phyloP scores from a whole-genome alignment of 176 grass and related monocot species.

The Lolium perenne region DNA sequence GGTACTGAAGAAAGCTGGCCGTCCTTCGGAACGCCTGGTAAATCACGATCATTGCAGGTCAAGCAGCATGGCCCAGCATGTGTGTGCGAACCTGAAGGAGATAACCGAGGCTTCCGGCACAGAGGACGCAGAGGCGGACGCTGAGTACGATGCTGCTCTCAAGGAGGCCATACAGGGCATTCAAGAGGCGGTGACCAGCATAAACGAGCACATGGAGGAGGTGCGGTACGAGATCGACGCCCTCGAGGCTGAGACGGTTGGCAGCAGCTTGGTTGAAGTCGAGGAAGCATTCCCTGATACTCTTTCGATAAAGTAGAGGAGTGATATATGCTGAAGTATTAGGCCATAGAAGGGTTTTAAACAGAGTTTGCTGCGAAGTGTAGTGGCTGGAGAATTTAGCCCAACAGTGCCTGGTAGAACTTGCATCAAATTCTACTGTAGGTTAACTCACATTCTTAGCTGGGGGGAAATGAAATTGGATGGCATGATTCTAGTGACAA shows the following conservation, averaged over 20 bases:
- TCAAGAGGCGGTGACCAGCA: conserved; percentile 75
- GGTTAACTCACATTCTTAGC: background rate
- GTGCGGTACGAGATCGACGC: conserved; percentile 82
- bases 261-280: conserved; percentile 32
- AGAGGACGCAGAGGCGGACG: conserved; percentile 78
- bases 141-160: conserved; percentile 64
- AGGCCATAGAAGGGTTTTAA: background rate
- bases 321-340: background rate
- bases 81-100: conserved; percentile 77
- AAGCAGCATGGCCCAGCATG: conserved; percentile 51
- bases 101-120: conserved; percentile 81
- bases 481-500: background rate
- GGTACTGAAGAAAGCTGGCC: conserved; percentile 84
- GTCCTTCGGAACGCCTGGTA: conserved; percentile 72
- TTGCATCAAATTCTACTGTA: background rate
- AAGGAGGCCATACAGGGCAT: conserved; percentile 87
- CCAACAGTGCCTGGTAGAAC: background rate
- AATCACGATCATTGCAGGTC: conserved; percentile 72
- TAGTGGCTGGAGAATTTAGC: background rate
- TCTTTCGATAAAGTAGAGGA: conserved; percentile 41
- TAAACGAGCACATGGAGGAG: conserved; percentile 89
- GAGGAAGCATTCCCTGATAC: conserved; percentile 42
- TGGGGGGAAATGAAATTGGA: background rate
- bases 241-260: conserved; percentile 52
- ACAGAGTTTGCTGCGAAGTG: background rate